Percentiles rank a stretch among this genome's conserved stretches.
Evolutionary conservation across 1,284 basidiomycete species (phyloP).

Genomic region (Puccinia polysora): DNA sequence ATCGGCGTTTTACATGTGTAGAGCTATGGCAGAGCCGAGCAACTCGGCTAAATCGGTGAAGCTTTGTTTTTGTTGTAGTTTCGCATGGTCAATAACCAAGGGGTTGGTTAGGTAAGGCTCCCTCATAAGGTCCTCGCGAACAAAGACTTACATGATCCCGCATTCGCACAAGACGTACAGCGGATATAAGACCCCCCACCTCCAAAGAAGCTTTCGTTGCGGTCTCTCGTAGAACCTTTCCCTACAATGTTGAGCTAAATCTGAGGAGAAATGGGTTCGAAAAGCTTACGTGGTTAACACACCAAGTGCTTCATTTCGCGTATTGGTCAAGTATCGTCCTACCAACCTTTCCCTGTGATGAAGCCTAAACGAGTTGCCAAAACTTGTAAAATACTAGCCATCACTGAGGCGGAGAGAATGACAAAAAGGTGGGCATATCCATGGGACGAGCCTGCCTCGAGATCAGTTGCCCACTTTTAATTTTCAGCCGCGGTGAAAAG

Average conservation of each 20-base stretch:
- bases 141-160: conserved; percentile 71
- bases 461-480: conserved; percentile 52
- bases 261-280: conserved; percentile 33
- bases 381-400: conserved; percentile 54
- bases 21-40: conserved; percentile 71
- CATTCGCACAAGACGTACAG: conserved; percentile 64
- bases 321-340: background rate
- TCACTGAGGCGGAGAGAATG: conserved; percentile 59
- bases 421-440: conserved; percentile 83
- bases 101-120: conserved; percentile 20
- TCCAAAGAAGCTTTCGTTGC: conserved; percentile 61
- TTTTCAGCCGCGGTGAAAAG: background rate
- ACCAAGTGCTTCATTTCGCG: too few species aligned
- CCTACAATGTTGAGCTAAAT: conserved; percentile 51
- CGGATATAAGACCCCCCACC: conserved; percentile 67
- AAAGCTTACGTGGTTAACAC: too few species aligned
- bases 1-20: conserved; percentile 62
- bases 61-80: conserved; percentile 42
- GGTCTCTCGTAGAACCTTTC: conserved; percentile 61
- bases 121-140: conserved; percentile 53
- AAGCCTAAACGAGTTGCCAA: conserved; percentile 58
- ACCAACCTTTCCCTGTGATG: conserved; percentile 54
- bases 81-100: background rate
- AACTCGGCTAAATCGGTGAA: conserved; percentile 62
- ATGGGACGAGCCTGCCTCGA: conserved; percentile 52